Base-by-base conservation (phyloP, 176 grass and related monocot species). In the Juncus inflexus region DNA sequence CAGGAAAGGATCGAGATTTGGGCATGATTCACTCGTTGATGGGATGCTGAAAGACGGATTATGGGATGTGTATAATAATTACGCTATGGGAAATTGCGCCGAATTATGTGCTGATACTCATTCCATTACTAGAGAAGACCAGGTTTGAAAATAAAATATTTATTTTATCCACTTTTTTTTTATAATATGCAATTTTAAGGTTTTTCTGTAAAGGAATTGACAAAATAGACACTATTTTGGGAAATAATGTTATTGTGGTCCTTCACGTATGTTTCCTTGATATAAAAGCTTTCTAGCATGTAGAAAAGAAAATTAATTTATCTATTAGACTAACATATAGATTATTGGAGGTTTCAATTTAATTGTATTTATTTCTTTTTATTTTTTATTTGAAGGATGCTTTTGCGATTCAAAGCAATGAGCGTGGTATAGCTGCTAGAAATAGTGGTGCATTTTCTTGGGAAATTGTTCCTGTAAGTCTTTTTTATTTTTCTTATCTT, bases 21-120 rank as follows among this genome's bases (percentile, higher is more conserved):
- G 90, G 56, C 86, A 95, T 69, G 90, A 95, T 52, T 84, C 81
- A 51, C 90, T 90, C 53, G 70, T 95, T 45, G 90, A 95, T 63
- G 90, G 78, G 42, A 90, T 95, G 90, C 78, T 90, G 42, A 95
- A 95, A 69, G 90, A 95, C 69, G 86, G 90, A 13, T 86, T 95
- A 79, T 95, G 90, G 91, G 90, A 95, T 75, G 90, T 66, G 59
- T 90, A 95, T 4, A 73, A 54, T 76, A 83, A 95, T 72, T 95
- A 13, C 82, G 86, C 81, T 42, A 95, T 95, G 90, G 90, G 90
- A 66, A 86, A 80, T 15, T 95, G 90, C 65, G 90, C 86, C 11
- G 90, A 95, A 77, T 65, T 95, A 65, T 95, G 90, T 85, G 86
- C 90, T 84, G 86, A 95, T 52, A 84, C 90, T 66, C 83, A 95